Evolutionary conservation across 176 grass and related monocot genomes (phyloP), one percentile per base, ranked within the genome.

Genomic region (Triticum turgidum): DNA sequence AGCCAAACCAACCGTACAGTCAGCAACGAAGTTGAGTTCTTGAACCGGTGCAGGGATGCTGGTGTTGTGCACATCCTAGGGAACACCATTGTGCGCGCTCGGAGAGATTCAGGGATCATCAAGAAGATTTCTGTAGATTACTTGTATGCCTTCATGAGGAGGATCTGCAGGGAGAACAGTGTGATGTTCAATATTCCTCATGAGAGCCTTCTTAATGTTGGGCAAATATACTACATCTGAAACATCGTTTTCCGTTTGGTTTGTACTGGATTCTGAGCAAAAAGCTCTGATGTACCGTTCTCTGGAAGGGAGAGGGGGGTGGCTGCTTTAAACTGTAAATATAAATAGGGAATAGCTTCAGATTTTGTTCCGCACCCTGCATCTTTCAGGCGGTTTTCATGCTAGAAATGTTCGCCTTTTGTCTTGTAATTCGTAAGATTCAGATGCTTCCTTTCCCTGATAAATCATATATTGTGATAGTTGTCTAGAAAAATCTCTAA

Each of bases 31-130:
- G 44, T 99, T 62, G 97, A 94, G 47, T 99, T 93, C 87, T 76
- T 99, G 87, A 94, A 99, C 88, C 77, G 80, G 59, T 99, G 97
- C 74, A 96, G 74, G 87, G 94, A 99, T 63, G 88, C 97, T 11
- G 97, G 94, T 24, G 94, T 98, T 9, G 97, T 98, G 39, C 97
- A 98, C 89, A 98, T 98, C 32, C 92, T 98, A 3, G 97, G 97
- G 87, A 98, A 98, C 84, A 98, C 97, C 11, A 83, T 98, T 29
- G 92, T 98, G 80, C 88, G 89, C 1, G 90, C 97, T 29, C 88
- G 89, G 63, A 78, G 97, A 65, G 90, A 96, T 80, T 89, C 97
- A 2, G 88, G 90, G 34, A 69, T 94, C 54, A n/a, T 96, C 11
- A 99, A 99, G 88, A 99, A 62, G 89, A 2, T 99, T 7, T 82